These are phyloP conservation scores for Tausonia pullulans DNA, from an alignment of 1,284 basidiomycete species.

Conservation along the genomic window DNA sequence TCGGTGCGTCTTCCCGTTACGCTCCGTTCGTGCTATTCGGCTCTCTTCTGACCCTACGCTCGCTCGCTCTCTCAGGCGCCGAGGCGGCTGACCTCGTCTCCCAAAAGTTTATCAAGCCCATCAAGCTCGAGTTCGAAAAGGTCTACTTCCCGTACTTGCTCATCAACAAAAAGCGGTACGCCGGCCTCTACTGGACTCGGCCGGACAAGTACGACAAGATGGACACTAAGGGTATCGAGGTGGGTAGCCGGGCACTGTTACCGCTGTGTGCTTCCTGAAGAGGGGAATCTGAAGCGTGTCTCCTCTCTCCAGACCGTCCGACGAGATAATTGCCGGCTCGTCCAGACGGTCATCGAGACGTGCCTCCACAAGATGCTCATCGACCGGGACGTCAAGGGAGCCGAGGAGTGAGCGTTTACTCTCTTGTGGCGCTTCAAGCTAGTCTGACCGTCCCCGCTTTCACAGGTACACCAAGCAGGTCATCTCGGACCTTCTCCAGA, in stretches of 20 bases:
- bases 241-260: constrained; percentile 31
- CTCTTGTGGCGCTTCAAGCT: not conserved
- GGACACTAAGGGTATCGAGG: constrained; percentile 97
- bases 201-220: constrained; percentile 93
- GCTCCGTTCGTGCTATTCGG: not conserved
- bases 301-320: constrained; percentile 62
- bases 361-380: constrained; percentile 94
- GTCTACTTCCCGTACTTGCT: constrained; percentile 94
- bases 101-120: constrained; percentile 77
- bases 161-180: constrained; percentile 95
- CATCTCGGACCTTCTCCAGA: constrained; percentile 85
- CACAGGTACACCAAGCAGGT: constrained; percentile 81
- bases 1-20: constrained; percentile 46
- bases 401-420: constrained; percentile 57
- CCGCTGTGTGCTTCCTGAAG: not conserved
- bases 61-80: constrained; percentile 46
- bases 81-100: constrained; percentile 94
- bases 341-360: constrained; percentile 91
- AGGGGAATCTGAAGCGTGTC: not conserved
- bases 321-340: constrained; percentile 87
- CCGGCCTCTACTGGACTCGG: constrained; percentile 89
- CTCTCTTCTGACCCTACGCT: not conserved
- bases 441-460: not conserved
- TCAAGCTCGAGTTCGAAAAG: constrained; percentile 97
- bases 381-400: constrained; percentile 79